Base-by-base conservation (phyloP, 2,329 filamentous ascomycete genomes). In the Zopfia rhizophila region DNA sequence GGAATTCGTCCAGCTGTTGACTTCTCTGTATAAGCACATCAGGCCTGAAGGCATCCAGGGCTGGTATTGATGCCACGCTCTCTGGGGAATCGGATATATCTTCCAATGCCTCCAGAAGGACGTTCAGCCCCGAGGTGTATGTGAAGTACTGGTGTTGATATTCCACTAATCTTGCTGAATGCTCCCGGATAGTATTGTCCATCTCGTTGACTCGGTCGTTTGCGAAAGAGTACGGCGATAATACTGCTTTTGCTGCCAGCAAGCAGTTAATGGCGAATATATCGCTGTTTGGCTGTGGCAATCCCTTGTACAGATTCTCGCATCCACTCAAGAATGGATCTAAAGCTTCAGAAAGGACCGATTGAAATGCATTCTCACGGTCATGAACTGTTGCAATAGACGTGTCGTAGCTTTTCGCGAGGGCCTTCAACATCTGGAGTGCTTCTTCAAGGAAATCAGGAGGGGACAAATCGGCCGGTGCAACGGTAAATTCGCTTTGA, bases 371-470 rank as follows among this genome's bases (percentile, higher is more conserved):
- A 27, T 82, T 80, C 51, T 87, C 86, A 38, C 82, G 78, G 48
- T 84, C 79, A 7, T 79, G 61, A 0, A 59, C 51, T 16, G 63
- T 68, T 27, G 86, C 83, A 17, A 94, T 77, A 0, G 92, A 96
- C 1, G 89, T 88, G 56, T 96, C 91, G 64, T 92, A 93, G 14
- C 89, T 94, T 66, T 88, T 89, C 79, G 96, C 89, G 38, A 97
- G 86, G 5, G 84, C 80, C 24, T 81, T 83, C 7, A 99, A 77
- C 56, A 89, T 88, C 55, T 91, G 86, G 2, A 99, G 77, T 5
- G 91, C 87, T 44, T 95, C 89, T 25, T 85, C 77, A 0, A 97
- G 75, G 72, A 97, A 97, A 12, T 87, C 82, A 0, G 93, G 93
- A 0, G 89, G 85, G 0, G 84, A 84, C 3, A 96, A 78, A 63